Evolutionary conservation across 129 eudicot genomes (phyloP).

Genomic region (Ambrosia trifida): DNA sequence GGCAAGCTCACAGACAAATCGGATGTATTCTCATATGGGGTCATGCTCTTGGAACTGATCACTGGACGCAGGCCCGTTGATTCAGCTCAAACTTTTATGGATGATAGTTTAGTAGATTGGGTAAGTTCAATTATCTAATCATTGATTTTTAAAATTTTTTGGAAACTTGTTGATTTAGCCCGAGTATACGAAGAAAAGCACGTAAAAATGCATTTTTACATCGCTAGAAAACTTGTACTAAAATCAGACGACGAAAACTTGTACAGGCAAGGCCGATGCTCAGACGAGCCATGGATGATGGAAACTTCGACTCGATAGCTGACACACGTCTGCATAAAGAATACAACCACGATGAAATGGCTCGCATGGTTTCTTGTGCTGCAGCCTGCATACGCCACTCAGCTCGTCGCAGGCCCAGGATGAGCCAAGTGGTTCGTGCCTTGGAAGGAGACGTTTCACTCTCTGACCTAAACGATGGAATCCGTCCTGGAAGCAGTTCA

Average conservation of each 20-base stretch:
- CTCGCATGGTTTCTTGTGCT: slow-evolving; percentile 94
- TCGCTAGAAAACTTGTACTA: neutral
- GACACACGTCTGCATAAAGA: slow-evolving; percentile 59
- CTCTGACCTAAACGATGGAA: slow-evolving; percentile 86
- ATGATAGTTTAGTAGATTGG: slow-evolving; percentile 99
- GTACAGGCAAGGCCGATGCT: slow-evolving; percentile 96
- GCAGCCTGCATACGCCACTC: slow-evolving; percentile 99
- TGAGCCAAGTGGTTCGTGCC: slow-evolving; percentile 99
- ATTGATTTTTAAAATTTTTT: neutral
- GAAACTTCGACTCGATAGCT: slow-evolving; percentile 62
- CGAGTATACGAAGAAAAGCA: neutral
- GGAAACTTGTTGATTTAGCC: neutral
- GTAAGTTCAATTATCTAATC: slow-evolving; percentile 46
- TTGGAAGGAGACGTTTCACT: slow-evolving; percentile 90
- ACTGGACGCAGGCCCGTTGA: slow-evolving; percentile 95
- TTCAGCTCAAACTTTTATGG: slow-evolving; percentile 69
- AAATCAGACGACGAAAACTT: neutral
- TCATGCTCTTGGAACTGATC: slow-evolving; percentile 91
- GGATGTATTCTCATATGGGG: slow-evolving; percentile 93
- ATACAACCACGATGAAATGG: slow-evolving; percentile 66
- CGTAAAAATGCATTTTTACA: neutral
- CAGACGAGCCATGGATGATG: slow-evolving; percentile 84
- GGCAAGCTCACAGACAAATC: slow-evolving; percentile 93
- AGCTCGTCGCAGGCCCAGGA: slow-evolving; percentile 83
- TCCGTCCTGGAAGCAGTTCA: slow-evolving; percentile 67